Evolutionary conservation across 352 stramenopile species (phyloP).

Genomic region (Globisporangium viniferum): DNA sequence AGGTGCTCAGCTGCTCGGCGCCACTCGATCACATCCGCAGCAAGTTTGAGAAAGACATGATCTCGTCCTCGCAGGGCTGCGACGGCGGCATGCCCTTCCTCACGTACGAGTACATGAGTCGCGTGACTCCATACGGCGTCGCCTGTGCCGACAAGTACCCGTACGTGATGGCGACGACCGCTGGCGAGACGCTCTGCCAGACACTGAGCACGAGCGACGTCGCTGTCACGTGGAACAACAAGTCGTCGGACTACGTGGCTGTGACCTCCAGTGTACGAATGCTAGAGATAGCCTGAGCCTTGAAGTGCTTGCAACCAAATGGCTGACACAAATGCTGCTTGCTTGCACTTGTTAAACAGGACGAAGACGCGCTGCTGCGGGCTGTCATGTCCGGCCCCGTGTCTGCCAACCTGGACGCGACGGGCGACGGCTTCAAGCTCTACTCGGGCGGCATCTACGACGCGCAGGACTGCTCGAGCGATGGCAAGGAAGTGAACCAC

Average conservation of each 20-base stretch:
- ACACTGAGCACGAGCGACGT: conserved; percentile 28
- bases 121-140: conserved; percentile 58
- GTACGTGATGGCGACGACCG: conserved; percentile 77
- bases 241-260: conserved; percentile 51
- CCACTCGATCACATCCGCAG: conserved; percentile 71
- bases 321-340: neutral
- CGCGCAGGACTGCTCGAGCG: conserved; percentile 63
- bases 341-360: conserved; percentile 8
- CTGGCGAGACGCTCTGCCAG: conserved; percentile 36
- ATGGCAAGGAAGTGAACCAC: conserved; percentile 83
- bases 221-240: conserved; percentile 46
- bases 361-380: conserved; percentile 57
- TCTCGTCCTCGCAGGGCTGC: conserved; percentile 78
- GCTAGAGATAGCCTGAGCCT: neutral
- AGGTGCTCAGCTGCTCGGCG: conserved; percentile 77
- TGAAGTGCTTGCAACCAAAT: neutral
- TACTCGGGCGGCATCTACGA: conserved; percentile 87
- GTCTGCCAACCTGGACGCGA: conserved; percentile 74
- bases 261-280: conserved; percentile 26
- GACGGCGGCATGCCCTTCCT: conserved; percentile 88
- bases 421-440: conserved; percentile 74
- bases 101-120: conserved; percentile 84
- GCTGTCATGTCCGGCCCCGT: conserved; percentile 67
- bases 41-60: conserved; percentile 68
- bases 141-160: conserved; percentile 63